Percentiles rank a stretch among this genome's conserved stretches.
Conservation (phyloP, 768 basidiomycete species). For the Coprinopsis marcescibilis region DNA sequence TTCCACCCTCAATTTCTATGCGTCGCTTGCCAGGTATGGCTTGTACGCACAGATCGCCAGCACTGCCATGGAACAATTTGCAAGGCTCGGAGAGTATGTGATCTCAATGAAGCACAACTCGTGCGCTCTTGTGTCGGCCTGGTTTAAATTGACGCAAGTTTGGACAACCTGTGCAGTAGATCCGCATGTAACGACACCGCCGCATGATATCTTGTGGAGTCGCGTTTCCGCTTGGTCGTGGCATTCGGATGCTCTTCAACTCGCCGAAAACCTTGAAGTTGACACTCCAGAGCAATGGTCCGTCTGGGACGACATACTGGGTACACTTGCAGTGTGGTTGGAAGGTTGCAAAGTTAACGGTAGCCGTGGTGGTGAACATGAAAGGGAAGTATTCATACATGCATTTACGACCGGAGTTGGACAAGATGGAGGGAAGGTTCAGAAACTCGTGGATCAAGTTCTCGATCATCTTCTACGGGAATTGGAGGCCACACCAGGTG, state of each 20-base stretch:
- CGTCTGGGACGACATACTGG: conserved; percentile 49
- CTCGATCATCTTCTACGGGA: conserved; percentile 27
- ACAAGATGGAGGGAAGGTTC: conserved; percentile 25
- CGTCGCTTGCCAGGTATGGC: conserved; percentile 69
- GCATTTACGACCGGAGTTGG: conserved; percentile 36
- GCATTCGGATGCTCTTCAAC: conserved; percentile 48
- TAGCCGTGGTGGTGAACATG: conserved; percentile 56
- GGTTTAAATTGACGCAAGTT: conserved; percentile 52
- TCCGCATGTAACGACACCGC: conserved; percentile 82
- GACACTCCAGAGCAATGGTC: conserved; percentile 26
- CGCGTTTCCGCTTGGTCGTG: conserved; percentile 79
- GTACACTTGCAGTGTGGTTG: conserved; percentile 58
- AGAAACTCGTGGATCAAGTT: conserved; percentile 29
- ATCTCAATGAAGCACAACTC: conserved; percentile 33
- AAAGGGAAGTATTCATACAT: conserved; percentile 40
- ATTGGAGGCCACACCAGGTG: conserved; percentile 20
- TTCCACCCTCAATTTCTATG: conserved; percentile 59
- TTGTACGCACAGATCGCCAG: conserved; percentile 65
- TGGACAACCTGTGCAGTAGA: conserved; percentile 88
- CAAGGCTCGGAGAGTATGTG: conserved; percentile 43
- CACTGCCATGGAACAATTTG: conserved; percentile 53
- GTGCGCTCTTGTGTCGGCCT: conserved; percentile 37
- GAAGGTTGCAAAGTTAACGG: conserved; percentile 75
- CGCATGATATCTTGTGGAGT: conserved; percentile 87
- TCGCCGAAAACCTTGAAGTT: conserved; percentile 28